Evolutionary conservation across 495 filamentous ascomycete species (phyloP).

Genomic region (Penicillium alfredii): DNA sequence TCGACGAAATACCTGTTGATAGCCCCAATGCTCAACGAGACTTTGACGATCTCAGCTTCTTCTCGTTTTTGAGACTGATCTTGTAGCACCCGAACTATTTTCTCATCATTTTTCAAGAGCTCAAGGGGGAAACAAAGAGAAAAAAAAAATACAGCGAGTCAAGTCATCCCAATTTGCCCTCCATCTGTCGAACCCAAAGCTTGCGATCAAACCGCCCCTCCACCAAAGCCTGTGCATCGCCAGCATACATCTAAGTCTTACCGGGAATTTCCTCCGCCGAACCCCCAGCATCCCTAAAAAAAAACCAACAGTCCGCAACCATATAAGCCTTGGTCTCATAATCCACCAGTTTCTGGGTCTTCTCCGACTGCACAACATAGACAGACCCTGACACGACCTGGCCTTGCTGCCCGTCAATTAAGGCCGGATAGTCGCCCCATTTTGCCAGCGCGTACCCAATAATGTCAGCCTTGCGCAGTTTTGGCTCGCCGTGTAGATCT

Average conservation of each 20-base stretch:
- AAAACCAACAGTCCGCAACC: conserved; percentile 9
- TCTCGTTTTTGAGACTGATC: too few relatives aligned
- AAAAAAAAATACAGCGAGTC: too few relatives aligned
- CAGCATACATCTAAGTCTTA: conserved; percentile 15
- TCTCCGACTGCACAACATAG: conserved; percentile 13
- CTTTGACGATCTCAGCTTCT: too few relatives aligned
- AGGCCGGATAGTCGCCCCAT: conserved; percentile 21
- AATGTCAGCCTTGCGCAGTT: conserved; percentile 13
- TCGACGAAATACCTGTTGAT: too few relatives aligned
- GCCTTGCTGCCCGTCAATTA: conserved; percentile 14
- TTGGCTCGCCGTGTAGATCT: conserved; percentile 14
- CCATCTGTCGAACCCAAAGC: conserved; percentile 9
- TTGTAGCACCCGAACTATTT: too few relatives aligned
- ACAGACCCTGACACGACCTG: conserved; percentile 14
- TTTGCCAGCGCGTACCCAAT: conserved; percentile 15
- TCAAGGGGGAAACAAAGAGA: too few relatives aligned
- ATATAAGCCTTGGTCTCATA: conserved; percentile 20
- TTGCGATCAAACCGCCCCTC: conserved; percentile 16
- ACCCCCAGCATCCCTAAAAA: conserved; percentile 6
- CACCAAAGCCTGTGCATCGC: conserved; percentile 11
- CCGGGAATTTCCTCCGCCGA: conserved; percentile 1
- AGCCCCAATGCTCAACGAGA: too few relatives aligned
- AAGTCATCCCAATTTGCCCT: conserved; percentile 3
- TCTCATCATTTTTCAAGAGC: too few relatives aligned
- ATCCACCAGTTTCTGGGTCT: conserved; percentile 11